Base-by-base conservation (phyloP, 176 grass and related monocot genomes). In the Pontederia crassipes region DNA sequence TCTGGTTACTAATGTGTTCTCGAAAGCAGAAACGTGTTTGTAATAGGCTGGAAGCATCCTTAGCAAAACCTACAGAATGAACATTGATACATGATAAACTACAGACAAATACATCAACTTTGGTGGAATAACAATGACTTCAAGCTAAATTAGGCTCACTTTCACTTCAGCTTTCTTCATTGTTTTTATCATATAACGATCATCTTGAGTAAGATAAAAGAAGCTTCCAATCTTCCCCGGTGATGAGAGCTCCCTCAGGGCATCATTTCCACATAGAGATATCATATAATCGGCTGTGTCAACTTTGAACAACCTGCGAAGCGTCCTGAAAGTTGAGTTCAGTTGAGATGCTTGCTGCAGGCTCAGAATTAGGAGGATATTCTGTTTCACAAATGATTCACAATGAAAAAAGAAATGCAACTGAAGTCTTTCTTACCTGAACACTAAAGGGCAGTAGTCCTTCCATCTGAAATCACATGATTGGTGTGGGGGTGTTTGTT, bases 141-240 rank as follows among this genome's bases (percentile, higher is more conserved):
- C 2, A 60, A 12, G 68, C 56, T 56, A 69, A 45, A 83, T 69
- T 48, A 40, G 62, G 28, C 58, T 67, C 72, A 98, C 93, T 88
- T 98, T 98, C 52, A 98, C 93, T 98, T 98, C 93, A n/a, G 87
- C 76, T 68, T 98, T 98, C 84, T 92, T 98, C 87, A 98, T 82
- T 16, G 93, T 98, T 69, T 98, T 92, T 54, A 98, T 92, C 93
- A 98, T 92, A 71, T 98, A 98, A 49, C 72, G 80, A 63, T 92
- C 87, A 54, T 98, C 93, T 0, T 84, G 83, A 47, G 93, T 98
- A 4, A 96, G 66, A 74, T 96, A 96, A 60, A 96, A 96, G 81
- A 80, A 96, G 74, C 91, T 96, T 80, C 91, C 93, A 57, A 87
- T 98, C 82, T 98, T 98, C 54, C 93, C 93, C 29, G 93, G 93